Evolutionary conservation across 106 monocot species (phyloP), one percentile per base, ranked within the genome.

Genomic region (Allium cepa): DNA sequence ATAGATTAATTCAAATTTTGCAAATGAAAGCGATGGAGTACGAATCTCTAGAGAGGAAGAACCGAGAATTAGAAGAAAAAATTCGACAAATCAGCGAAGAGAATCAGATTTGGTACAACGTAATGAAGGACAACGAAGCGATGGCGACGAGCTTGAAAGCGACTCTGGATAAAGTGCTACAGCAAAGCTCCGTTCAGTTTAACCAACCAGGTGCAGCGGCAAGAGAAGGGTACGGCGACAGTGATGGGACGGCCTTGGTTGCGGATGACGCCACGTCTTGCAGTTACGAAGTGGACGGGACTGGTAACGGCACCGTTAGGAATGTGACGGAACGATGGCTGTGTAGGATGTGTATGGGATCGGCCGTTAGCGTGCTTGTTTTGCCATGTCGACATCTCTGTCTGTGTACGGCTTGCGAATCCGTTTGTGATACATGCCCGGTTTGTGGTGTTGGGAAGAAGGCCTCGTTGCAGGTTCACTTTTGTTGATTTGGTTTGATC

Each of bases 91-190:
- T 79, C n/a, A 60, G 49, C 14, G 78, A 79, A 1, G 83, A 89
- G 77, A 86, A 60, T 26, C 86, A 93, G 75, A 65, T 84, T 56
- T 89, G 86, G 93, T 78, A 86, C 80, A 62, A 75, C 49, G 69
- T 77, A 12, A 89, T 86, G 13, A 76, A 62, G 60, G 84, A 78
- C 77, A 83, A 81, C 79, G 93, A 93, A 57, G 81, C 88, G 49
- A 26, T 81, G 55, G 86, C 70, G 9, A 46, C 77, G 15, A 78
- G 57, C 18, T 79, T 93, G n/a, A 75, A 73, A 7, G 18, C 85
- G 64, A 76, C 36, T 3, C 76, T 88, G 67, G 85, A 89, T 26
- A 86, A 93, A 17, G 75, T 73, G 8, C 84, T 87, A 7, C 80
- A 74, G 27, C 36, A 36, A 36, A 5, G 0, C 36, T 36, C 36